Evolutionary conservation across 2,329 filamentous ascomycete species (phyloP).

Genomic region (Metarhizium brunneum): DNA sequence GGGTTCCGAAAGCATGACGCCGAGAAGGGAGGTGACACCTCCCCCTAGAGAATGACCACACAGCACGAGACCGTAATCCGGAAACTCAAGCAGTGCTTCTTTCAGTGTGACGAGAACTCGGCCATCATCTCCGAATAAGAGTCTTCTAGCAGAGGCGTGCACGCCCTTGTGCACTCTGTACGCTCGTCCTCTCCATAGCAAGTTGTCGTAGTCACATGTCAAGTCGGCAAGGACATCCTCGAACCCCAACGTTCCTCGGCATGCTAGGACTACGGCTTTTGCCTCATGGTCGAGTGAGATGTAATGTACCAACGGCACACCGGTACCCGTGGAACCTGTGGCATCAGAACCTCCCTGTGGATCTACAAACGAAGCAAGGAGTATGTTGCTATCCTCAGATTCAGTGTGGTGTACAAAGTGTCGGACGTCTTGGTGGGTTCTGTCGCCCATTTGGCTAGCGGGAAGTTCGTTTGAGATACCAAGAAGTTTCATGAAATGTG

Average conservation of each 20-base stretch:
- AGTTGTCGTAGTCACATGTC: constrained; percentile 63
- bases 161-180: constrained; percentile 70
- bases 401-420: constrained; percentile 56
- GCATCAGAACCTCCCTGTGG: constrained; percentile 57
- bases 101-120: constrained; percentile 57
- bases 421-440: constrained; percentile 50
- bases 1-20: constrained; percentile 61
- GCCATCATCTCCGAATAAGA: constrained; percentile 59
- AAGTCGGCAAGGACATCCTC: constrained; percentile 66
- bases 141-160: constrained; percentile 58
- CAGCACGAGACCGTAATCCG: constrained; percentile 60
- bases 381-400: constrained; percentile 45
- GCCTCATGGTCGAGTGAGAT: constrained; percentile 63
- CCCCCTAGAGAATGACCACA: constrained; percentile 63
- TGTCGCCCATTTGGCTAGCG: constrained; percentile 30
- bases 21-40: constrained; percentile 59
- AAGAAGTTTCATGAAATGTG: constrained; percentile 52
- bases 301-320: constrained; percentile 64
- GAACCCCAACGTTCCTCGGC: constrained; percentile 63
- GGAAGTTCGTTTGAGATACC: constrained; percentile 47
- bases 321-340: constrained; percentile 53
- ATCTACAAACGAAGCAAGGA: constrained; percentile 64
- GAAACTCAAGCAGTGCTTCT: constrained; percentile 55
- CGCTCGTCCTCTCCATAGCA: constrained; percentile 51
- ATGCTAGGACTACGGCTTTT: constrained; percentile 63